Base-by-base conservation (phyloP, 139 green algal species). In the Tetradesmus lagerheimii region DNA sequence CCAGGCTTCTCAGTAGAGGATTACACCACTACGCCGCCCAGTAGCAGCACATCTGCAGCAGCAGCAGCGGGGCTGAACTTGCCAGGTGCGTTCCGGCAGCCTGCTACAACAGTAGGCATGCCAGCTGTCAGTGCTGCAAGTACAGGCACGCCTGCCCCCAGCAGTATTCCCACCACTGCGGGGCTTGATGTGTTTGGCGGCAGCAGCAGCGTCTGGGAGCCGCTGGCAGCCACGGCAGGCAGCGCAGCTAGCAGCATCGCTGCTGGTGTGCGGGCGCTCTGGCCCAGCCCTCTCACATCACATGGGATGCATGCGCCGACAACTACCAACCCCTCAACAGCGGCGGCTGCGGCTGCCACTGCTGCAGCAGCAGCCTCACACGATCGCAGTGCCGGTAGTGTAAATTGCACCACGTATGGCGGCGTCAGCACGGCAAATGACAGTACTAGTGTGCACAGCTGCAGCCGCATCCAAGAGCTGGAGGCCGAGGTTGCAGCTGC, bases 401-500 rank as follows among this genome's bases (percentile, higher is more conserved):
- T 11, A 11, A 62, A 14, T 20, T n/a, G n/a, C n/a, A n/a, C n/a
- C n/a, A 14, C 47, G 20, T 79, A 41, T 79, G 71, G 71, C 31
- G 71, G 71, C 31, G 71, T n/a, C 71, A 37, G 71, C 31, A 4
- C 77, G 64, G 25, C 77, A 83, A 38, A 38, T 20, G 34, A n/a
- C n/a, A n/a, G 34, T 16, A 38, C 38, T 25, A 53, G 25, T 6
- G 38, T 45, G 57, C 67, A 83, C 67, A 67, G 85, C 67, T 89
- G 75, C 67, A 81, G 66, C 41, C 39, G 67, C 38, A 89, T 67
- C 57, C 67, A 83, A 25, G 85, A 89, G 11, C 18, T 89, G 4
- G 85, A 89, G n/a, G 45, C 76, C n/a, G 85, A 84, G 18, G 71
- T 77, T 9, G 85, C 85, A n/a, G 85, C 85, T 23, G 85, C 85